Evolutionary conservation across 2,329 filamentous ascomycete genomes (phyloP), one percentile per base, ranked within the genome.

Genomic region (Alternaria atra): DNA sequence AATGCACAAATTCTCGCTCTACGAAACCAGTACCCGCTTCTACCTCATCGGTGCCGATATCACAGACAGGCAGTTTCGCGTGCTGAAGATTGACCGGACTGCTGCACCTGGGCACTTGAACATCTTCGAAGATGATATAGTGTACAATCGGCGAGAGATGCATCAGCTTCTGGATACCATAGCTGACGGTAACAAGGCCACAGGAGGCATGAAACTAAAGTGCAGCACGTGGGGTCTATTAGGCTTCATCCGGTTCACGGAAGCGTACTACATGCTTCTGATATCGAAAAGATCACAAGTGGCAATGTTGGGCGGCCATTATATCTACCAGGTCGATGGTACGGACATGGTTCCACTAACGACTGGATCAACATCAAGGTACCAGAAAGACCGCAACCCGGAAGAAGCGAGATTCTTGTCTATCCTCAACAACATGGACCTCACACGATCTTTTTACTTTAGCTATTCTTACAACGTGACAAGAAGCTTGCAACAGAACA

Each of bases 401-500:
- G 94, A 98, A 76, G 95, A 99, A 79, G 89, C 91, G 39, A 89
- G 94, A 29, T 98, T 97, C 73, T 84, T 98, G 34, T 86, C 88
- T 27, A 98, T 97, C 53, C 84, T 99, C 44, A 93, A 92, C 76
- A 97, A 97, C 68, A 84, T 99, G 32, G 95, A 99, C 77, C 82
- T 99, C 61, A 93, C 91, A 0, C 87, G 91, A 58, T 96, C 92
- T 0, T 99, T 99, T 78, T 99, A 99, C 80, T 99, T 97, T 82
- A 97, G 94, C 81, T 97, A 97, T 77, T 96, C 94, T 0, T 99
- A 99, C 80, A 93, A 99, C 75, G 91, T 98, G 68, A 99, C 95
- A 0, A 88, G 90, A 55, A 97, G 93, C 1, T 82, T 99, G 47
- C 95, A 99, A 77, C 89, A 94, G 73, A 99, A 99, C 72, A 93